Evolutionary conservation across 768 basidiomycete genomes (phyloP).

Genomic region (Collybia nuda): DNA sequence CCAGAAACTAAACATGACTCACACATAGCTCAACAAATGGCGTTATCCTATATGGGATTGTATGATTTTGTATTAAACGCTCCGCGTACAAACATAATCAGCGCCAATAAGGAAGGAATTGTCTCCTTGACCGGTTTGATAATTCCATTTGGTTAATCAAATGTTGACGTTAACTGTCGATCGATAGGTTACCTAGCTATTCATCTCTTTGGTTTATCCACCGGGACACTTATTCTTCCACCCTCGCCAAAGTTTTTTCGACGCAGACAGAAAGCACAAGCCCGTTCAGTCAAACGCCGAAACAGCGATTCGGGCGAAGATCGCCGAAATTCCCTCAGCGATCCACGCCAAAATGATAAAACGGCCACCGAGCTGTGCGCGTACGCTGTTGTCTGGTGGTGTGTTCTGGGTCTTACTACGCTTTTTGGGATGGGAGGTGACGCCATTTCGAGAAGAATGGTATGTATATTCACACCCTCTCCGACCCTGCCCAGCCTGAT

Average conservation of each 20-base stretch:
- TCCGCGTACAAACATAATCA: constrained; percentile 62
- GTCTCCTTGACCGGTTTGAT: constrained; percentile 68
- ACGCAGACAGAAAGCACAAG: constrained; percentile 41
- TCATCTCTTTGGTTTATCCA: constrained; percentile 81
- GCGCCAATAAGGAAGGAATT: constrained; percentile 91
- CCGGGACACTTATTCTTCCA: constrained; percentile 79
- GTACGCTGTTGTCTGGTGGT: constrained; percentile 83
- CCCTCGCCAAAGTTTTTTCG: constrained; percentile 74
- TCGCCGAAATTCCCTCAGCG: constrained; percentile 15
- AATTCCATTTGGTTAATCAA: not conserved
- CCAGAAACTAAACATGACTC: not conserved
- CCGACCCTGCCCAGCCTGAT: not conserved
- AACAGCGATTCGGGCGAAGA: constrained; percentile 9
- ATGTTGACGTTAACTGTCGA: not conserved
- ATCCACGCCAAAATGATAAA: constrained; percentile 66
- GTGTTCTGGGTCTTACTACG: constrained; percentile 40
- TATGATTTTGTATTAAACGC: constrained; percentile 65
- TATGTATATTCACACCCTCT: constrained; percentile 17
- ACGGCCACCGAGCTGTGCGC: constrained; percentile 74
- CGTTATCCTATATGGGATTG: constrained; percentile 55
- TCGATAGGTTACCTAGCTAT: constrained; percentile 82
- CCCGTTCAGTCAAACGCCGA: not conserved
- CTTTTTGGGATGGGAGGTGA: constrained; percentile 40
- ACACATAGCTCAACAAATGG: constrained; percentile 68
- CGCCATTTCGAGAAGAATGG: constrained; percentile 47